Evolutionary conservation across 2,329 filamentous ascomycete species (phyloP), one percentile per base, ranked within the genome.

Genomic region (Talaromyces piceae): DNA sequence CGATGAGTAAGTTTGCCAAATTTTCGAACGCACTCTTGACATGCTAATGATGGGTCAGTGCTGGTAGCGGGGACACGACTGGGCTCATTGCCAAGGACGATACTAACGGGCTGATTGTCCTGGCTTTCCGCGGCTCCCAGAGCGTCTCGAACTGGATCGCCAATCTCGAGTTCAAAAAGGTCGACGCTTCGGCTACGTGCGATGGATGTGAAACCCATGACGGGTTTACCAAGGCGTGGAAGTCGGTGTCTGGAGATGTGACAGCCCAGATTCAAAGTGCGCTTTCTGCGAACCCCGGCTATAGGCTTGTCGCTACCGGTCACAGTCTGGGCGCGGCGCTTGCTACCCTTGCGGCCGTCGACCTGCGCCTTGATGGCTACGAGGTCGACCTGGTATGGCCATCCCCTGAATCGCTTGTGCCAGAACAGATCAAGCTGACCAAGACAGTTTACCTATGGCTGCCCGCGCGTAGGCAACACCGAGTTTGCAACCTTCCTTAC

Each of bases 291-390:
- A 63, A 72, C 58, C 70, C 74, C 0, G 54, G 48, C 27, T 76
- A 69, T 58, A 61, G 59, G 25, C 53, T 78, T 49, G 63, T 75
- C 1, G 56, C 70, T 2, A 74, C 72, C 0, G 76, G 76, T 1
- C 76, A 78, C 57, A 73, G 68, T 39, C 65, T 77, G 3, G 76
- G 76, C 7, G 76, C 69, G 27, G 75, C 75, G 1, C 58, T 78
- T 18, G 75, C 75, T 1, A 66, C 63, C 2, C 56, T 79, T 6
- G 74, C 68, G 0, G 70, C 73, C 0, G 70, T 67, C 1, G 67
- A 67, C 3, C 54, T 77, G 16, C 63, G 75, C 3, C 64, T 63
- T 9, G 55, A 59, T 1, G 70, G 73, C 2, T 62, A 64, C 8
- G 58, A 54, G 0, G 61, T 72, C 44, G 69, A 72, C 33, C 57